Percentiles rank a stretch among this genome's conserved stretches.
Evolutionary conservation across 805 yeast genomes (phyloP).

Genomic region (Blastobotrys attinorum): DNA sequence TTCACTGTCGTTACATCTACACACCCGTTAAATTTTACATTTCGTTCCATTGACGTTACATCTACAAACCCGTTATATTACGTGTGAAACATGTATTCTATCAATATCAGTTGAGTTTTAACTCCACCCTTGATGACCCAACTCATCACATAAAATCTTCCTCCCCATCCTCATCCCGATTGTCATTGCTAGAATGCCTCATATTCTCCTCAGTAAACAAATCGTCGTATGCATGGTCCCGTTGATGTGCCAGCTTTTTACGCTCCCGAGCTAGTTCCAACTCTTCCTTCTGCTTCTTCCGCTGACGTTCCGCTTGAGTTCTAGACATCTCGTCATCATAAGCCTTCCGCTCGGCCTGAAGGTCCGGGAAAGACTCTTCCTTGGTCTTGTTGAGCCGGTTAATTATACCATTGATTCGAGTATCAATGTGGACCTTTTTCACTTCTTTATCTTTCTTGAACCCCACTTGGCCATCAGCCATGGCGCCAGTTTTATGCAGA

Average conservation of each 20-base stretch:
- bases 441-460: slow-evolving; percentile 54
- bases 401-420: slow-evolving; percentile 50
- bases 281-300: slow-evolving; percentile 34
- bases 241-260: slow-evolving; percentile 26
- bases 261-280: slow-evolving; percentile 28
- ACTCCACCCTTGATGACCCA: too few relatives aligned
- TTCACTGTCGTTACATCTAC: too few relatives aligned
- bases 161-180: slow-evolving; percentile 45
- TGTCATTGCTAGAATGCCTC: slow-evolving; percentile 38
- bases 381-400: slow-evolving; percentile 61
- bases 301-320: slow-evolving; percentile 27
- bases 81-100: too few relatives aligned
- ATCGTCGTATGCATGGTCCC: slow-evolving; percentile 40
- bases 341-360: slow-evolving; percentile 35
- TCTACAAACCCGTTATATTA: too few relatives aligned
- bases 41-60: too few relatives aligned
- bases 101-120: too few relatives aligned
- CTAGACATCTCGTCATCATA: slow-evolving; percentile 32
- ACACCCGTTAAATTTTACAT: too few relatives aligned
- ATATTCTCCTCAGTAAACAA: slow-evolving; percentile 41
- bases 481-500: slow-evolving; percentile 54
- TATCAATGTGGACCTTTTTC: slow-evolving; percentile 44
- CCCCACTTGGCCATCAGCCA: slow-evolving; percentile 75
- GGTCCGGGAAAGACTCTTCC: slow-evolving; percentile 44
- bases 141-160: slow-evolving; percentile 44